Base-by-base conservation (phyloP, 169 alveolate species). In the Plasmodium sp. region DNA sequence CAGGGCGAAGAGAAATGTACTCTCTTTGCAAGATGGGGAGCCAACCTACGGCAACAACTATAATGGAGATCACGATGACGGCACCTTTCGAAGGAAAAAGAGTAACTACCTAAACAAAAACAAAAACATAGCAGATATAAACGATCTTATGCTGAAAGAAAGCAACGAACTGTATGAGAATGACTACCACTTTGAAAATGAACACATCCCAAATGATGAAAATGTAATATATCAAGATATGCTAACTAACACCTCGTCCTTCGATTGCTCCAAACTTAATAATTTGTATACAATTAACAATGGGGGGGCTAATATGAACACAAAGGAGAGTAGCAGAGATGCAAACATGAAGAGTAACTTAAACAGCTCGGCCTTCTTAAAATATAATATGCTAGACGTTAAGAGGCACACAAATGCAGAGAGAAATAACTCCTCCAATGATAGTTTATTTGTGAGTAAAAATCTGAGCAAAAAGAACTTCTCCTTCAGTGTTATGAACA, bases 111-210 rank as follows among this genome's bases (percentile, higher is more conserved):
- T 85, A 62, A 80, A 79, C 82, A 90, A 56, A 80, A 90, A 90
- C 51, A 90, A 80, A 56, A 58, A 90, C 58, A 67, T 90, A 39
- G 88, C 94, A 62, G 51, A 90, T 72, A 79, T 90, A 74, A 90
- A 90, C 72, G 94, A 90, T 36, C 9, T 90, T 62, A 41, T 90
- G 90, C 73, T 90, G 82, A 90, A 80, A 80, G 94, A 90, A 80
- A 80, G 62, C 54, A 90, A 62, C 48, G 90, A 41, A 31, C 18
- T 74, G 16, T 48, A 90, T 80, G 73, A 33, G 18, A 54, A 88
- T 51, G 94, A 90, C 83, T 90, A 88, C 51, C 81, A 88, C 51
- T 79, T 90, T 90, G 90, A 41, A 34, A 56, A 80, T 79, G 90
- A 58, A 45, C 84, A 45, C 71, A 62, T 90, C 18, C 71, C 45